Evolutionary conservation across 495 filamentous ascomycete genomes (phyloP).

Genomic region (Pseudoneurospora amorphoporcata): DNA sequence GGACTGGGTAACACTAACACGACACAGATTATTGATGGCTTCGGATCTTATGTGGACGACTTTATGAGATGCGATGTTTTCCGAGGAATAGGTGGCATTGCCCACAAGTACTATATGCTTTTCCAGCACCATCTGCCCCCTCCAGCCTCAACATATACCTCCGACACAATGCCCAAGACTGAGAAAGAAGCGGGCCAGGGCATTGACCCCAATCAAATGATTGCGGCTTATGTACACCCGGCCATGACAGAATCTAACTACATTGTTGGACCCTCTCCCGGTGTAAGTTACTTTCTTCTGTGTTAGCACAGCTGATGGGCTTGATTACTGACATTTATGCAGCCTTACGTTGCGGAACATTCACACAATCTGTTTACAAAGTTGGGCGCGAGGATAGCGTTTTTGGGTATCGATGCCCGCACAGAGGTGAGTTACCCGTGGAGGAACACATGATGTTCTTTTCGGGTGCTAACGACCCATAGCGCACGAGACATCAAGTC

Average conservation of each 20-base stretch:
- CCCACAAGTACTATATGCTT: conserved; percentile 84
- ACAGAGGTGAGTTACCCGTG: conserved; percentile 42
- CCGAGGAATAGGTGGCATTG: conserved; percentile 76
- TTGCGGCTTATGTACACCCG: conserved; percentile 58
- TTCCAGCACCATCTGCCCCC: conserved; percentile 90
- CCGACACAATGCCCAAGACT: conserved; percentile 25
- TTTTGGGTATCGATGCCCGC: conserved; percentile 80
- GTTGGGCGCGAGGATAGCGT: conserved; percentile 76
- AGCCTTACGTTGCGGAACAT: conserved; percentile 66
- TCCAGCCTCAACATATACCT: conserved; percentile 72
- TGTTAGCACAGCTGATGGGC: conserved; percentile 12
- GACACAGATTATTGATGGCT: conserved; percentile 72
- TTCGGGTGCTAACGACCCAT: neutral
- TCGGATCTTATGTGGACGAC: conserved; percentile 83
- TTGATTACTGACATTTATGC: neutral
- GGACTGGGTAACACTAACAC: neutral
- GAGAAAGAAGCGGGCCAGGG: conserved; percentile 32
- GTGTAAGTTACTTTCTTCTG: conserved; percentile 23
- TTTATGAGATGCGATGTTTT: conserved; percentile 90
- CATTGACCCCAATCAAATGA: conserved; percentile 54
- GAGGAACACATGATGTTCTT: neutral
- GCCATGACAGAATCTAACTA: conserved; percentile 56
- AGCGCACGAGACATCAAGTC: conserved; percentile 79
- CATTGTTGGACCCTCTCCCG: conserved; percentile 66
- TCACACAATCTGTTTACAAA: conserved; percentile 73